phyloP scores from a whole-genome alignment of 2,329 filamentous ascomycete species.

The Colletotrichum musae region DNA sequence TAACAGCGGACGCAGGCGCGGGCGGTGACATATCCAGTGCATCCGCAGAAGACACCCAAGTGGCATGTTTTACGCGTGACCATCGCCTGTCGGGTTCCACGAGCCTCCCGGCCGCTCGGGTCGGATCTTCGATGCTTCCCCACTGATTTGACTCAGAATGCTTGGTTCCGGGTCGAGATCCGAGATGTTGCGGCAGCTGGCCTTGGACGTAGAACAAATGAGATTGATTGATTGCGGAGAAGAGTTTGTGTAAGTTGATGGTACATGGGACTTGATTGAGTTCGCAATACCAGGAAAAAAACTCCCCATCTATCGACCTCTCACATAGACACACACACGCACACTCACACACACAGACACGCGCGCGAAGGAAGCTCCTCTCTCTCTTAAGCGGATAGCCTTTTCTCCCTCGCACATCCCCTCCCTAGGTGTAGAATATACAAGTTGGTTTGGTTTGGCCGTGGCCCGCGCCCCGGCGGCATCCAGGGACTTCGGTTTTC shows the following conservation, averaged over 20 bases:
- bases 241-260: slow-evolving; percentile 20
- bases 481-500: slow-evolving; percentile 24
- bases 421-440: slow-evolving; percentile 53
- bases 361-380: slow-evolving; percentile 24
- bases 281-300: slow-evolving; percentile 37
- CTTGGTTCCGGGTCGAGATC: background rate
- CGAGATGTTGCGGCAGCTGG: background rate
- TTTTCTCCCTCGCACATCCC: slow-evolving; percentile 29
- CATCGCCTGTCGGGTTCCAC: background rate
- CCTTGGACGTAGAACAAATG: slow-evolving; percentile 18
- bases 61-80: slow-evolving; percentile 2
- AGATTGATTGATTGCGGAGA: slow-evolving; percentile 14
- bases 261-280: slow-evolving; percentile 40
- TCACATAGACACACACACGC: slow-evolving; percentile 8
- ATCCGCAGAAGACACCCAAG: background rate
- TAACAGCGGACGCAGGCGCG: no score
- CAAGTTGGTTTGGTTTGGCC: slow-evolving; percentile 46
- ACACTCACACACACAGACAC: slow-evolving; percentile 17
- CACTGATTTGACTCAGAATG: slow-evolving; percentile 20
- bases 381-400: slow-evolving; percentile 29
- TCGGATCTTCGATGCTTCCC: background rate
- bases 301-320: slow-evolving; percentile 40
- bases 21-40: background rate
- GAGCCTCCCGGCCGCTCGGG: background rate
- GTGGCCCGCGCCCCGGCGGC: slow-evolving; percentile 9